Percentiles rank a stretch among this genome's conserved stretches.
phyloP scores from a whole-genome alignment of 106 monocot species.

The Allium cepa region DNA sequence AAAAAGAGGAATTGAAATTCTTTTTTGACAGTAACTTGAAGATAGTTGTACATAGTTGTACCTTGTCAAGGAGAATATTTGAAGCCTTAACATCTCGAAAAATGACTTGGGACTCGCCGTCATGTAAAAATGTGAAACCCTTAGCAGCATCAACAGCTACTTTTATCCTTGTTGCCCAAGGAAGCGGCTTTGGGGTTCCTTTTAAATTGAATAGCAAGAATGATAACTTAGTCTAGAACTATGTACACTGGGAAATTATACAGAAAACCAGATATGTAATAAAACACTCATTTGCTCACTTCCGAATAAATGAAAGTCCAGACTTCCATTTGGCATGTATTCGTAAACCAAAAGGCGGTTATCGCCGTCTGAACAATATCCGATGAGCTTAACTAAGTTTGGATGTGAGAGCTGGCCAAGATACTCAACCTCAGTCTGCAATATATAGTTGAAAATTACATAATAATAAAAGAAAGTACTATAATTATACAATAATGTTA shows the following conservation, averaged over 20 bases:
- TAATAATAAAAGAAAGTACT: too few relatives aligned
- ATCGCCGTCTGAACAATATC: slow-evolving; percentile 25
- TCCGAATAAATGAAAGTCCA: slow-evolving; percentile 31
- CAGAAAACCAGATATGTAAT: neutral
- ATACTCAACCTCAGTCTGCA: slow-evolving; percentile 31
- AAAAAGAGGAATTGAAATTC: too few relatives aligned
- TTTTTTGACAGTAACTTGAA: too few relatives aligned
- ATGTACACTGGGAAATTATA: neutral
- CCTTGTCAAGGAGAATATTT: slow-evolving; percentile 51
- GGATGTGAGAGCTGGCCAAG: slow-evolving; percentile 32
- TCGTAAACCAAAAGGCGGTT: slow-evolving; percentile 26
- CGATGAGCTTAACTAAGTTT: slow-evolving; percentile 31
- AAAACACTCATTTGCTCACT: slow-evolving; percentile 8
- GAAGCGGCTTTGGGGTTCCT: slow-evolving; percentile 43
- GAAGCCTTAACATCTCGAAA: slow-evolving; percentile 61
- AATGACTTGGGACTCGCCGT: slow-evolving; percentile 45
- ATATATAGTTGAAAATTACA: neutral
- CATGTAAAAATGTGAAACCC: slow-evolving; percentile 49
- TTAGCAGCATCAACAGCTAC: slow-evolving; percentile 49
- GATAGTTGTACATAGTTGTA: slow-evolving; percentile 20
- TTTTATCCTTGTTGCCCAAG: slow-evolving; percentile 51
- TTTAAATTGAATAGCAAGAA: neutral
- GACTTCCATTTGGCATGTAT: slow-evolving; percentile 28
- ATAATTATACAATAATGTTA: too few relatives aligned
- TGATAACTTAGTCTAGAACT: too few relatives aligned